Evolutionary conservation across 2,329 filamentous ascomycete species (phyloP).

Genomic region (Cladophialophora psammophila): DNA sequence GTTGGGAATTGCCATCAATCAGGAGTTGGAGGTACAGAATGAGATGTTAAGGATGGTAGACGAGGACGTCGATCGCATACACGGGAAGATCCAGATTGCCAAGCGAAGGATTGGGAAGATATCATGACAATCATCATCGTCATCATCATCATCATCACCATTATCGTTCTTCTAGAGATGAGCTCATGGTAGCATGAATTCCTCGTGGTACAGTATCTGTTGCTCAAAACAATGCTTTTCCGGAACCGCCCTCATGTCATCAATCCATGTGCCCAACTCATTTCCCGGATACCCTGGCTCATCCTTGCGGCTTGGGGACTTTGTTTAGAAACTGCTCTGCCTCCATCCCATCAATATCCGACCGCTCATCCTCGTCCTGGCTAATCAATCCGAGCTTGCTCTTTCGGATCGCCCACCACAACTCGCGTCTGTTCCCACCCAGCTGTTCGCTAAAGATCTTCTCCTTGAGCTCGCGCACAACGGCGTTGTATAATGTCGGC

Average conservation of each 20-base stretch:
- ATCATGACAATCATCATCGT: conserved; percentile 45
- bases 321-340: conserved; percentile 30
- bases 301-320: neutral
- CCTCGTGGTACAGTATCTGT: neutral
- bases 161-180: neutral
- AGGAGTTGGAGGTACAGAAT: conserved; percentile 68
- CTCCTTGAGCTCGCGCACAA: conserved; percentile 74
- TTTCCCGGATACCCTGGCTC: neutral
- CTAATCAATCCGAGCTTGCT: conserved; percentile 74
- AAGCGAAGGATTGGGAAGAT: conserved; percentile 58
- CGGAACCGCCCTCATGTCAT: neutral
- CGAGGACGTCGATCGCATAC: conserved; percentile 62
- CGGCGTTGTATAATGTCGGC: conserved; percentile 77
- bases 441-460: conserved; percentile 73
- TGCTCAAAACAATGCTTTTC: conserved; percentile 11
- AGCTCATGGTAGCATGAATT: neutral
- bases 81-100: conserved; percentile 56
- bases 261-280: neutral
- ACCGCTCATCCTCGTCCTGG: conserved; percentile 17
- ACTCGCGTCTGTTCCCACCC: conserved; percentile 77
- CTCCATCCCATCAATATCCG: conserved; percentile 20
- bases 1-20: conserved; percentile 68
- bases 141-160: neutral
- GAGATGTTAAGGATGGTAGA: conserved; percentile 65
- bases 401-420: conserved; percentile 78